These are phyloP conservation scores for Fusarium brachygibbosum DNA, from an alignment of 2,329 filamentous ascomycete species.

Conservation along the genomic window DNA sequence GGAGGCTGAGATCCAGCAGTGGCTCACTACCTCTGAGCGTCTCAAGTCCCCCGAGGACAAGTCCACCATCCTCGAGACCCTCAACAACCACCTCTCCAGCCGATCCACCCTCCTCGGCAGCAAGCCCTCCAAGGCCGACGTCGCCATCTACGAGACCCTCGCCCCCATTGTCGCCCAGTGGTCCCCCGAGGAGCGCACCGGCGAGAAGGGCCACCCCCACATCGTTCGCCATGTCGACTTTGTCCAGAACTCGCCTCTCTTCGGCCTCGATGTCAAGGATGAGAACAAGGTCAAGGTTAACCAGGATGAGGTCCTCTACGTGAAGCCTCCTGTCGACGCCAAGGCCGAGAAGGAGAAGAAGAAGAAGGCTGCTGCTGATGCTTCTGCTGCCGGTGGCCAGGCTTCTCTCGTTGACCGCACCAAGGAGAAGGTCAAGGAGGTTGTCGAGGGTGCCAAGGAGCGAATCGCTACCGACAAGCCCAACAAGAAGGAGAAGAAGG, in stretches of 20 bases:
- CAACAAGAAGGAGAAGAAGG: slow-evolving; percentile 90
- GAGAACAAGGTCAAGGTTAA: slow-evolving; percentile 84
- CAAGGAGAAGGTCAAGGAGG: slow-evolving; percentile 70
- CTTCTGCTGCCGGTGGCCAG: slow-evolving; percentile 66
- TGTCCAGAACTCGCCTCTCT: slow-evolving; percentile 88
- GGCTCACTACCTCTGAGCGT: slow-evolving; percentile 82
- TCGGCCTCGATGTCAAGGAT: slow-evolving; percentile 76
- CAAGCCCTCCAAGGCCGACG: slow-evolving; percentile 90
- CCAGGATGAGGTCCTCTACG: slow-evolving; percentile 82
- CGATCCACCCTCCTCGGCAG: slow-evolving; percentile 89
- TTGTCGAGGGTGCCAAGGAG: slow-evolving; percentile 64
- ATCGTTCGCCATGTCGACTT: slow-evolving; percentile 94
- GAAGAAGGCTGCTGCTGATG: slow-evolving; percentile 80
- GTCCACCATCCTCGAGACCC: slow-evolving; percentile 77
- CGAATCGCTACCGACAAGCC: slow-evolving; percentile 60
- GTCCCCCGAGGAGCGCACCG: slow-evolving; percentile 88
- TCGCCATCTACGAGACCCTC: slow-evolving; percentile 84
- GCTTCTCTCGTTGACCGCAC: slow-evolving; percentile 70
- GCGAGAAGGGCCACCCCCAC: slow-evolving; percentile 89
- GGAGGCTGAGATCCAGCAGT: slow-evolving; percentile 89
- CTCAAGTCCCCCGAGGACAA: slow-evolving; percentile 71
- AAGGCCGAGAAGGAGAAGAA: slow-evolving; percentile 99
- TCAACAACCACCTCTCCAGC: slow-evolving; percentile 89
- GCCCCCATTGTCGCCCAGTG: slow-evolving; percentile 83
- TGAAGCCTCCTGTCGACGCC: slow-evolving; percentile 88